Percentiles rank a stretch among this genome's conserved stretches.
Conservation (phyloP, 2,329 filamentous ascomycete genomes). For the Aspergillus pseudonomiae region DNA sequence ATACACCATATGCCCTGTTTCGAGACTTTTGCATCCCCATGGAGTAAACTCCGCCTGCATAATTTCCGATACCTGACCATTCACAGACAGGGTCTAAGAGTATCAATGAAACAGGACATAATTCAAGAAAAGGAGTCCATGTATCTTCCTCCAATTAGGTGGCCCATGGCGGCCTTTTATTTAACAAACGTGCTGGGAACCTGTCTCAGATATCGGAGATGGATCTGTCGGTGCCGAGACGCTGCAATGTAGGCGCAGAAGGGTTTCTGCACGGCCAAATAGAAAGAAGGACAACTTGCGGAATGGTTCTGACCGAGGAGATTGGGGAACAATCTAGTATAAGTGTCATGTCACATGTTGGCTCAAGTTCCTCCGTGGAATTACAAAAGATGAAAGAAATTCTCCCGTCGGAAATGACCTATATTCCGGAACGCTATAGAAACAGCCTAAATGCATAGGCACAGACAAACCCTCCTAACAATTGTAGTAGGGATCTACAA, state of each 20-base stretch:
- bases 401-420: background rate
- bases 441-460: background rate
- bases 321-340: background rate
- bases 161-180: background rate
- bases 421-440: background rate
- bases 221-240: background rate
- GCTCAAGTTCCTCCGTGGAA: no score
- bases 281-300: no score
- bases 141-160: conserved; percentile 1
- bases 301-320: background rate
- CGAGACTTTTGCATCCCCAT: background rate
- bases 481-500: background rate
- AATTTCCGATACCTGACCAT: background rate
- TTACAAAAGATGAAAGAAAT: background rate
- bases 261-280: background rate
- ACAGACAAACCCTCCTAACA: background rate
- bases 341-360: background rate
- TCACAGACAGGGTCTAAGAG: background rate
- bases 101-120: background rate
- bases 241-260: background rate
- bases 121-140: background rate
- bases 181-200: background rate
- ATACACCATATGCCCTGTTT: background rate
- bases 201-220: background rate
- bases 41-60: background rate